These are phyloP conservation scores for Atkinsonella hypoxylon DNA, from an alignment of 2,329 filamentous ascomycete species.

Conservation along the genomic window DNA sequence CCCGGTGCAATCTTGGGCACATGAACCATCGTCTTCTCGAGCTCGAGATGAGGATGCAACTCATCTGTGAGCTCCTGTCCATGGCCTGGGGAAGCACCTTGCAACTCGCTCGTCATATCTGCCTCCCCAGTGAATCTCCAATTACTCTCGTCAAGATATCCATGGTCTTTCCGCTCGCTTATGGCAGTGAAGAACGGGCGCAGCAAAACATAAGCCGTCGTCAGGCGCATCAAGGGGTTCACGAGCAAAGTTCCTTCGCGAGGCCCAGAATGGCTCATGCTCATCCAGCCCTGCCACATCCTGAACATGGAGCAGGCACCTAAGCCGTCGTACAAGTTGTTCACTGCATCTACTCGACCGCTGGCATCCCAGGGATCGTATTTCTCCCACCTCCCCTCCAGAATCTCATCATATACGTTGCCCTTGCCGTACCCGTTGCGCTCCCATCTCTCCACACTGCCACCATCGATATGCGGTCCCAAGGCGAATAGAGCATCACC, in stretches of 20 bases:
- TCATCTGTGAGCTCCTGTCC: slow-evolving; percentile 56
- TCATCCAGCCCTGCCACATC: slow-evolving; percentile 84
- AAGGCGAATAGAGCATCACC: slow-evolving; percentile 60
- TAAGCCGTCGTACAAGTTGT: slow-evolving; percentile 68
- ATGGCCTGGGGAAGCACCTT: slow-evolving; percentile 57
- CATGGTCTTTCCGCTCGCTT: slow-evolving; percentile 11
- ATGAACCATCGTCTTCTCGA: slow-evolving; percentile 56
- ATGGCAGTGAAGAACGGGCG: slow-evolving; percentile 67
- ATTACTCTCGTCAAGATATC: slow-evolving; percentile 39
- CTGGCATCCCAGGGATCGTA: slow-evolving; percentile 76
- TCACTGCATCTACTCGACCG: slow-evolving; percentile 53
- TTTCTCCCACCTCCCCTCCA: slow-evolving; percentile 63
- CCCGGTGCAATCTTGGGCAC: slow-evolving; percentile 58
- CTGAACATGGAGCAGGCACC: slow-evolving; percentile 78
- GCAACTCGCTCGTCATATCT: slow-evolving; percentile 46
- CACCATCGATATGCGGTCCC: slow-evolving; percentile 63
- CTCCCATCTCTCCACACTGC: slow-evolving; percentile 67
- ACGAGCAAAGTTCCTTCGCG: slow-evolving; percentile 71
- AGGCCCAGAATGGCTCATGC: slow-evolving; percentile 60
- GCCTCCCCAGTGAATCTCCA: slow-evolving; percentile 42
- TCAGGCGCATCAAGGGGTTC: slow-evolving; percentile 63
- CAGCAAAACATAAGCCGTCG: slow-evolving; percentile 70
- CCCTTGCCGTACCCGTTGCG: slow-evolving; percentile 52
- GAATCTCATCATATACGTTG: slow-evolving; percentile 61
- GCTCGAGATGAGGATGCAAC: slow-evolving; percentile 62